Conservation (phyloP, 371 early-diverging fungal species). For the Actinomortierella wolfii region DNA sequence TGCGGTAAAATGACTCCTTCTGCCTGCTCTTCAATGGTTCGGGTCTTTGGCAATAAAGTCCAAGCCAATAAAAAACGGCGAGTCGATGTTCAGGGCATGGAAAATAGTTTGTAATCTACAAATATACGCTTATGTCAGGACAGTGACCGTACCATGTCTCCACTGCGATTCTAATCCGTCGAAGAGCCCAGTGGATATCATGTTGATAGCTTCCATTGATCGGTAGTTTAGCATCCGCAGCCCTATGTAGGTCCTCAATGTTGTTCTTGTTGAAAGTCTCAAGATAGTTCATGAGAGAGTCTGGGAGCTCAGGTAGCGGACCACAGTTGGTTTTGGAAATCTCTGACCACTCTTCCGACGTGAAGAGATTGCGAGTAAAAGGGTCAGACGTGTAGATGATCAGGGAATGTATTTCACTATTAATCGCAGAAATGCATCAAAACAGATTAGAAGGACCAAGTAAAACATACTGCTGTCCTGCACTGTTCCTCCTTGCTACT, state of each 20-base stretch:
- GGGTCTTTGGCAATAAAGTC: conserved; percentile 8
- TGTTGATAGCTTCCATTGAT: conserved; percentile 6
- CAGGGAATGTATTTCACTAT: conserved; percentile 13
- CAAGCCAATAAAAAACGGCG: conserved; percentile 3
- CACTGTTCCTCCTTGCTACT: conserved; percentile 1
- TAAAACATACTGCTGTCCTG: conserved; percentile 14
- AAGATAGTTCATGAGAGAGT: conserved; percentile 4
- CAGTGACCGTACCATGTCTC: conserved; percentile 11
- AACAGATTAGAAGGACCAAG: background rate
- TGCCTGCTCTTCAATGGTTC: conserved; percentile 11
- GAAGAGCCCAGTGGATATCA: conserved; percentile 6
- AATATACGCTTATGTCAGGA: background rate
- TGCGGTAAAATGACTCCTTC: conserved; percentile 12
- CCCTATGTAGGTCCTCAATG: conserved; percentile 9
- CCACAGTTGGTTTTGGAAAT: conserved; percentile 8
- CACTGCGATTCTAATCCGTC: conserved; percentile 13
- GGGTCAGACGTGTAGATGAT: background rate
- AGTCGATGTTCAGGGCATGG: background rate
- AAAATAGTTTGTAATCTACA: conserved; percentile 7
- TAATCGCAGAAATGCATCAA: no score
- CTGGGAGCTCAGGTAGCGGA: conserved; percentile 3
- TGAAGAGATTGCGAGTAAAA: conserved; percentile 5
- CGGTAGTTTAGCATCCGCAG: conserved; percentile 8
- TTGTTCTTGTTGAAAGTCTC: conserved; percentile 10
- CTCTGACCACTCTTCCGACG: conserved; percentile 9